A percentile compares a stretch with the other conserved stretches of the same genome.
Conservation (phyloP, 2,329 filamentous ascomycete species). For the Alternaria burnsii region DNA sequence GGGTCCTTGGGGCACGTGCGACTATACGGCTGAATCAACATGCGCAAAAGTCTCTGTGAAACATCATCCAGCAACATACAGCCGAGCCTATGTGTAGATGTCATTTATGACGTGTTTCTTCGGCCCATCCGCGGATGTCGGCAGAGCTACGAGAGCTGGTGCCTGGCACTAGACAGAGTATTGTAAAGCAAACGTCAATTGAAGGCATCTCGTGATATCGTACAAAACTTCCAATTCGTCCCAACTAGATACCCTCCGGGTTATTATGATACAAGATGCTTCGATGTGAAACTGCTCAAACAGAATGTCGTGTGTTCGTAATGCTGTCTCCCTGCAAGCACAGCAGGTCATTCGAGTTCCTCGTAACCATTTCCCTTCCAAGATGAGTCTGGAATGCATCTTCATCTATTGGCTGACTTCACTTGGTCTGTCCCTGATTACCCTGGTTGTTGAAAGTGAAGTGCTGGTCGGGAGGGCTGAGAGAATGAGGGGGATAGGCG, state of each 20-base stretch:
- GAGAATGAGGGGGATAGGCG: constrained; percentile 21
- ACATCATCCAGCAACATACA: neutral
- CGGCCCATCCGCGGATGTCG: neutral
- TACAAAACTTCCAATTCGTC: neutral
- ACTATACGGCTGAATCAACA: neutral
- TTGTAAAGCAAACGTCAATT: neutral
- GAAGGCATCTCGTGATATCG: constrained; percentile 1
- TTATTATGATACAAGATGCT: neutral
- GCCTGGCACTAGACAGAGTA: neutral
- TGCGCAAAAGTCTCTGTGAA: neutral
- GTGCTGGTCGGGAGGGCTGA: constrained; percentile 27
- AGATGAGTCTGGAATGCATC: neutral
- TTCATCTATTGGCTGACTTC: neutral
- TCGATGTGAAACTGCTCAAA: neutral
- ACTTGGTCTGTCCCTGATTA: constrained; percentile 26
- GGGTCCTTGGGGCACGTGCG: neutral
- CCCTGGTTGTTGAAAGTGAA: constrained; percentile 27
- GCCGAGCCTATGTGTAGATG: neutral
- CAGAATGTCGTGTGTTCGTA: neutral
- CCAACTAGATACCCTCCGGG: neutral
- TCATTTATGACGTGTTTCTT: neutral
- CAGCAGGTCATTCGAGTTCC: neutral
- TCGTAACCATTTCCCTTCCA: neutral
- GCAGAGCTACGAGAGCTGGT: neutral
- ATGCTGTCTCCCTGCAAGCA: neutral